A percentile compares a stretch with the other conserved stretches of the same genome.
Conservation (phyloP, 257 asterid genomes). For the Paulownia fortunei region DNA sequence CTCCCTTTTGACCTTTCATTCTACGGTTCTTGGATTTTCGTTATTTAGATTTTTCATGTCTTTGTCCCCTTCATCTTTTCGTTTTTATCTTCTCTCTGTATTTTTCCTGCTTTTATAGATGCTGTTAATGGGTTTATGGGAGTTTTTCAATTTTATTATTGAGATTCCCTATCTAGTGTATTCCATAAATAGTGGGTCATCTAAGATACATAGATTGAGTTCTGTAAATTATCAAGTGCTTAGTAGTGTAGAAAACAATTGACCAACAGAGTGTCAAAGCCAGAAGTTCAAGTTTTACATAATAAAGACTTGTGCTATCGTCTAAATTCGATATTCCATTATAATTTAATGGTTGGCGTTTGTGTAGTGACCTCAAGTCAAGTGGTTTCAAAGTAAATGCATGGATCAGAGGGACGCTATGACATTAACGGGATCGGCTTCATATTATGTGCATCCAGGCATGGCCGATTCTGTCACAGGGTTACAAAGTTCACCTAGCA, state of each 20-base stretch:
- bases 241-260: constrained; percentile 17
- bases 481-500: constrained; percentile 46
- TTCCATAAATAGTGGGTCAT: constrained; percentile 14
- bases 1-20: constrained; percentile 2
- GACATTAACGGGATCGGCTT: constrained; percentile 43
- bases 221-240: constrained; percentile 7
- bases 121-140: not conserved
- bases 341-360: not conserved
- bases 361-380: constrained; percentile 29
- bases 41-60: not conserved
- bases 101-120: not conserved
- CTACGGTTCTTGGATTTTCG: constrained; percentile 22
- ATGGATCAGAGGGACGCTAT: constrained; percentile 60
- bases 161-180: not conserved
- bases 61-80: constrained; percentile 11
- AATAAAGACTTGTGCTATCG: not conserved
- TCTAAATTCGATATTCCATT: constrained; percentile 6
- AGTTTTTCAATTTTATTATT: constrained; percentile 22
- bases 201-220: constrained; percentile 19
- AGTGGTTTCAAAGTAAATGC: constrained; percentile 34
- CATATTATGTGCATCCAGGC: constrained; percentile 47
- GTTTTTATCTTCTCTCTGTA: not conserved
- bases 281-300: not conserved
- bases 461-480: constrained; percentile 41
- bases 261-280: not conserved